phyloP scores from a whole-genome alignment of 73 alveolate species.

The Stentor roeselii region DNA sequence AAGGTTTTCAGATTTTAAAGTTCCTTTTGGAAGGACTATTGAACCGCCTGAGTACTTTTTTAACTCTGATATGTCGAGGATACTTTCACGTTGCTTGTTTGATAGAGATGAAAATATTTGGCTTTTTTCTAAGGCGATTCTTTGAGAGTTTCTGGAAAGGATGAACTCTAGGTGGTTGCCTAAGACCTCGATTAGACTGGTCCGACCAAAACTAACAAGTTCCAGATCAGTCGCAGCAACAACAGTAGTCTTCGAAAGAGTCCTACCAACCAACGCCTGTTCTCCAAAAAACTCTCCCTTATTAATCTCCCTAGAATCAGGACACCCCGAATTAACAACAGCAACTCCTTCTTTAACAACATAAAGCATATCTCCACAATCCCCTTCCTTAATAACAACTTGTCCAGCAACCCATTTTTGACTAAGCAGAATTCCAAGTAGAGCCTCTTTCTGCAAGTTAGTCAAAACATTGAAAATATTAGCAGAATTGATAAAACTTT shows the following conservation, averaged over 20 bases:
- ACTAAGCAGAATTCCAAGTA: not conserved
- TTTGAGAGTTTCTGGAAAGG: not conserved
- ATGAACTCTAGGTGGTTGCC: not conserved
- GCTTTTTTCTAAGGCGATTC: not conserved
- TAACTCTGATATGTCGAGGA: not conserved
- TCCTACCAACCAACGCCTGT: conserved; percentile 40
- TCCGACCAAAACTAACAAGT: not conserved
- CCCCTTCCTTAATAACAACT: conserved; percentile 72
- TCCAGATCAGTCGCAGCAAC: conserved; percentile 28
- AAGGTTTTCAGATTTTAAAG: not conserved
- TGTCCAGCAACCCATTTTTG: conserved; percentile 43
- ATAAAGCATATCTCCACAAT: conserved; percentile 73
- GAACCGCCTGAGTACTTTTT: not conserved
- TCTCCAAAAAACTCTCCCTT: conserved; percentile 57
- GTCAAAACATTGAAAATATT: conserved; percentile 15
- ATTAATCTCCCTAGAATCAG: conserved; percentile 46
- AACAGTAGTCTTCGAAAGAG: conserved; percentile 45
- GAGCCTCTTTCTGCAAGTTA: conserved; percentile 14
- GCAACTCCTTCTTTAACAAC: conserved; percentile 70
- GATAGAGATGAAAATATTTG: not conserved
- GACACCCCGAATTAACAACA: conserved; percentile 40
- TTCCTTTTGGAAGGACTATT: not conserved
- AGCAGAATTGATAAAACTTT: conserved; percentile 35
- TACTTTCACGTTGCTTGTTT: not conserved
- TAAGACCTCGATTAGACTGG: not conserved